Evolutionary conservation across 2,329 filamentous ascomycete genomes (phyloP).

Genomic region (Penicillium sp.): DNA sequence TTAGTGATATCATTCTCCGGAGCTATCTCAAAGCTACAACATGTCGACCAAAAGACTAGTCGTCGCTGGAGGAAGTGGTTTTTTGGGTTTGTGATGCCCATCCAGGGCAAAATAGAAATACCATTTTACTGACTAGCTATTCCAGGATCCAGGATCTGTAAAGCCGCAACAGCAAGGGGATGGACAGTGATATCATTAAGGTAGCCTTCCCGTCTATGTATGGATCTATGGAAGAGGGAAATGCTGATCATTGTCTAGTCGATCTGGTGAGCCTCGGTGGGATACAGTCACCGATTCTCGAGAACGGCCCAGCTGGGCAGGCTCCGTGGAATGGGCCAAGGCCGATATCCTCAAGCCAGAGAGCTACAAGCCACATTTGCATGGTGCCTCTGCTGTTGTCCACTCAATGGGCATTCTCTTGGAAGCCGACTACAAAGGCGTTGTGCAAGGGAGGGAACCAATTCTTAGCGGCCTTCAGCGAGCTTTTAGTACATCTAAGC

Average conservation of each 20-base stretch:
- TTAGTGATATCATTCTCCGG: slow-evolving; percentile 7
- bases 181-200: slow-evolving; percentile 94
- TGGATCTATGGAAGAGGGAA: background rate
- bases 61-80: slow-evolving; percentile 91
- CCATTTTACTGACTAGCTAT: slow-evolving; percentile 16
- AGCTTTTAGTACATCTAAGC: slow-evolving; percentile 69
- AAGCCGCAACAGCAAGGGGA: slow-evolving; percentile 76
- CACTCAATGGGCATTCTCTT: slow-evolving; percentile 95
- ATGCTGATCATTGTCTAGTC: slow-evolving; percentile 53
- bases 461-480: slow-evolving; percentile 74
- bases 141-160: slow-evolving; percentile 76
- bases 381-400: slow-evolving; percentile 78
- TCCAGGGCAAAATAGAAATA: background rate
- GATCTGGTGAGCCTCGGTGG: slow-evolving; percentile 88
- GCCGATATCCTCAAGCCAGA: slow-evolving; percentile 82
- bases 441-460: slow-evolving; percentile 79
- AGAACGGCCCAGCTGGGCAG: slow-evolving; percentile 75
- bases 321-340: slow-evolving; percentile 79
- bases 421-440: slow-evolving; percentile 96
- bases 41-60: slow-evolving; percentile 73
- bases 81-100: slow-evolving; percentile 61
- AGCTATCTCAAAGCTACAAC: slow-evolving; percentile 28
- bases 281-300: slow-evolving; percentile 70
- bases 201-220: slow-evolving; percentile 49
- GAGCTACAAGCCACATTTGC: slow-evolving; percentile 74